Percentiles rank a stretch among this genome's conserved stretches.
Conservation (phyloP, 2,329 filamentous ascomycete genomes). For the Fusarium nisikadoi region DNA sequence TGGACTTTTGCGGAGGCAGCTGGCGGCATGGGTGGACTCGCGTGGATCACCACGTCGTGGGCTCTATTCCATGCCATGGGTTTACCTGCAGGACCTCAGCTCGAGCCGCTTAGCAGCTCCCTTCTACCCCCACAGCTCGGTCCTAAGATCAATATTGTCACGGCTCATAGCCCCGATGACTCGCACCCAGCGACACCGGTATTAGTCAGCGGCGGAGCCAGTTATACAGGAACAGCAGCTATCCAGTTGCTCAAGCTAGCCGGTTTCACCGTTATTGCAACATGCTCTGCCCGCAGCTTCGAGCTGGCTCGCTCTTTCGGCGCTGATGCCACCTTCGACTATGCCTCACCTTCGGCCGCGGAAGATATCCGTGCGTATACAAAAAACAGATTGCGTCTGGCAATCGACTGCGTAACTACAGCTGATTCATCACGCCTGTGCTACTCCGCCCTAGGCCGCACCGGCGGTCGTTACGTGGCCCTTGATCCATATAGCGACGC, state of each 20-base stretch:
- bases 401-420: constrained; percentile 4
- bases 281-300: constrained; percentile 14
- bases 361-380: constrained; percentile 14
- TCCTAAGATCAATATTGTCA: neutral
- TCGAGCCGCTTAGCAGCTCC: neutral
- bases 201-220: constrained; percentile 9
- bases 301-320: constrained; percentile 1
- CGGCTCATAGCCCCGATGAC: neutral
- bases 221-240: constrained; percentile 10
- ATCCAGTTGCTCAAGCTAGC: constrained; percentile 17
- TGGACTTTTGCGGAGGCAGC: neutral
- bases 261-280: constrained; percentile 6
- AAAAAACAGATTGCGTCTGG: constrained; percentile 3
- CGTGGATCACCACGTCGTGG: neutral
- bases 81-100: neutral
- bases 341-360: constrained; percentile 2
- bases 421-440: constrained; percentile 1
- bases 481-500: neutral
- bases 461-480: neutral
- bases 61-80: neutral
- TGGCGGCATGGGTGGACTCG: neutral
- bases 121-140: neutral
- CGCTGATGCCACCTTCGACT: constrained; percentile 16
- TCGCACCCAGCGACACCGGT: neutral
- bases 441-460: constrained; percentile 11